Conservation (phyloP, 331 rosid species). For the Cydonia oblonga region DNA sequence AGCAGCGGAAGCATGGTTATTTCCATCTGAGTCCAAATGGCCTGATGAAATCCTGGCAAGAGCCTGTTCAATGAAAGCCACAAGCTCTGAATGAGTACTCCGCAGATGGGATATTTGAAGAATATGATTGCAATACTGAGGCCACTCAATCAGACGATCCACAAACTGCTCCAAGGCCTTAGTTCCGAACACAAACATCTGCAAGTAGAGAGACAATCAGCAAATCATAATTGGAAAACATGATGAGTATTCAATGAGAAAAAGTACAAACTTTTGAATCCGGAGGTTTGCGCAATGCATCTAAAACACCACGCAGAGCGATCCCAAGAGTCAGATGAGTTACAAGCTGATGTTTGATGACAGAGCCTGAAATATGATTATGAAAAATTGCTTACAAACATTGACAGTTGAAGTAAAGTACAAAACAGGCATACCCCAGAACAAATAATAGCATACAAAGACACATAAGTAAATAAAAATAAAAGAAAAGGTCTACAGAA, state of each 20-base stretch:
- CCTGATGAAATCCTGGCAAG: conserved; percentile 75
- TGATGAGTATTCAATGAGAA: conserved; percentile 5
- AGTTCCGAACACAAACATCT: conserved; percentile 95
- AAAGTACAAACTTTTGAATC: conserved; percentile 76
- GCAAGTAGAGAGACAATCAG: conserved; percentile 26
- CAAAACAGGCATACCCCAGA: background rate
- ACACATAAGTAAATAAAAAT: background rate
- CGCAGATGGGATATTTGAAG: conserved; percentile 93
- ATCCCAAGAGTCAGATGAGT: conserved; percentile 90
- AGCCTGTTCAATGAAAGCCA: conserved; percentile 76
- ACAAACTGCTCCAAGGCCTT: conserved; percentile 95
- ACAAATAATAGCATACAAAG: background rate
- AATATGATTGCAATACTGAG: conserved; percentile 95
- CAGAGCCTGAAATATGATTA: conserved; percentile 48
- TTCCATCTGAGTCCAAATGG: conserved; percentile 63
- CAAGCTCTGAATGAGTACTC: conserved; percentile 64
- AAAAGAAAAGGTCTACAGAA: background rate
- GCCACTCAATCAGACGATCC: conserved; percentile 97
- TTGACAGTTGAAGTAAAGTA: background rate
- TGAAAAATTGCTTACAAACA: conserved; percentile 1
- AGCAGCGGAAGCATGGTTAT: conserved; percentile 41
- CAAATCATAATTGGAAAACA: conserved; percentile 1
- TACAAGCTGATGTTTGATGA: conserved; percentile 88
- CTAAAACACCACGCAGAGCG: conserved; percentile 90
- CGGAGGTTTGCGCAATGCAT: conserved; percentile 95